Evolutionary conservation across 2,329 filamentous ascomycete genomes (phyloP).

Genomic region (Leptodontidium sp.): DNA sequence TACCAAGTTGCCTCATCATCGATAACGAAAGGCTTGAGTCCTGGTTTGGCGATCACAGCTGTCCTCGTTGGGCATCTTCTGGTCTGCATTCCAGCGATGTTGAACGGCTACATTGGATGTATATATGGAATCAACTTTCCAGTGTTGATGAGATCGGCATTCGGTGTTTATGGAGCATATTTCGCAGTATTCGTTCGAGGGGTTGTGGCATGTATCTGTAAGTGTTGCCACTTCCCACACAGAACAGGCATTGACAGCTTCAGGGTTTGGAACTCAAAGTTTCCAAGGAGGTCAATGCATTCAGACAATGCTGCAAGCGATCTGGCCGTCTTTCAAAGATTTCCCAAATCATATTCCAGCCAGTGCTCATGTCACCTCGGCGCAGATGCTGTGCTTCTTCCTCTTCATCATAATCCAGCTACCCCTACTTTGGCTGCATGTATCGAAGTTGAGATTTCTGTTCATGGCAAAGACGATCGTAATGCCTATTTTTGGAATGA

Average conservation of each 20-base stretch:
- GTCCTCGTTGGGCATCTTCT: slow-evolving; percentile 66
- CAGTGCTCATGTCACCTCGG: slow-evolving; percentile 60
- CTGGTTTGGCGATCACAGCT: slow-evolving; percentile 37
- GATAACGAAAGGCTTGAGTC: slow-evolving; percentile 41
- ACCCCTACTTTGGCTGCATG: slow-evolving; percentile 59
- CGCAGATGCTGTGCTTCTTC: slow-evolving; percentile 64
- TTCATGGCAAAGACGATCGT: slow-evolving; percentile 58
- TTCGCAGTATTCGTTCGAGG: slow-evolving; percentile 50
- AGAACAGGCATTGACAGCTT: slow-evolving; percentile 8
- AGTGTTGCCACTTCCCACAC: not conserved
- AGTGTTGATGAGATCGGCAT: slow-evolving; percentile 54
- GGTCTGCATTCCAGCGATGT: slow-evolving; percentile 59
- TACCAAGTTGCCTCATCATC: slow-evolving; percentile 41
- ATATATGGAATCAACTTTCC: slow-evolving; percentile 56
- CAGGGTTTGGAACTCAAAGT: slow-evolving; percentile 38
- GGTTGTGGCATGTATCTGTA: slow-evolving; percentile 40
- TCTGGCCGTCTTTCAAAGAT: slow-evolving; percentile 62
- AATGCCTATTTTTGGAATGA: slow-evolving; percentile 39
- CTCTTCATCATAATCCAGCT: slow-evolving; percentile 46
- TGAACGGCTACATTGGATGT: slow-evolving; percentile 55
- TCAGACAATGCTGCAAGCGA: slow-evolving; percentile 52
- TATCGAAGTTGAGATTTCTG: slow-evolving; percentile 55
- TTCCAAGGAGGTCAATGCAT: slow-evolving; percentile 46
- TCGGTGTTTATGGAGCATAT: slow-evolving; percentile 54
- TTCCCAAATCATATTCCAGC: slow-evolving; percentile 58